Percentiles rank a stretch among this genome's conserved stretches.
Conservation (phyloP, 75 land plant genomes). For the Pinus tabuliformis region DNA sequence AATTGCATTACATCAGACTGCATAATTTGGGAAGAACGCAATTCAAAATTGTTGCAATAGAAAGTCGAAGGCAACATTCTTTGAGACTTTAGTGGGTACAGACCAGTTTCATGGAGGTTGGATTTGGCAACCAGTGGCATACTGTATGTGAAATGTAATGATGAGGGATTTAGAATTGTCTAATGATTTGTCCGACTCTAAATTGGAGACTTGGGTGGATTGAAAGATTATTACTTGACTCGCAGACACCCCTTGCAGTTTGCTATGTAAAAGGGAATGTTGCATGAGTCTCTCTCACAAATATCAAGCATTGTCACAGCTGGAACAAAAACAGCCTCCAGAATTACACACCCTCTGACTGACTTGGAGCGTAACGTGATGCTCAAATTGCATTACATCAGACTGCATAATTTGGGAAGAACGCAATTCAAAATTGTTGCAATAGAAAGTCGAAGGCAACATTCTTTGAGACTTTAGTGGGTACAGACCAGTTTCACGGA, state of each 20-base stretch:
- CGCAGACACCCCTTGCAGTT: too few relatives aligned
- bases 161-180: slow-evolving; percentile 50
- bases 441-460: slow-evolving; percentile 23
- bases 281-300: neutral
- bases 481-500: slow-evolving; percentile 33
- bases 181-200: slow-evolving; percentile 37
- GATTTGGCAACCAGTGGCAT: slow-evolving; percentile 27
- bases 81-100: slow-evolving; percentile 27
- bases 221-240: too few relatives aligned
- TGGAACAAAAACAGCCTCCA: slow-evolving; percentile 15
- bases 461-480: slow-evolving; percentile 30
- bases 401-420: slow-evolving; percentile 29
- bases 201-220: slow-evolving; percentile 1
- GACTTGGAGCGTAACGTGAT: slow-evolving; percentile 53
- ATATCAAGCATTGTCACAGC: slow-evolving; percentile 61
- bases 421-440: slow-evolving; percentile 11
- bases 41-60: slow-evolving; percentile 5
- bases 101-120: slow-evolving; percentile 40
- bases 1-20: slow-evolving; percentile 46
- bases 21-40: slow-evolving; percentile 29
- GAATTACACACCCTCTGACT: slow-evolving; percentile 20
- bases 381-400: slow-evolving; percentile 49
- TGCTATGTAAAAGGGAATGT: neutral
- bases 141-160: slow-evolving; percentile 60
- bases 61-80: slow-evolving; percentile 36